A percentile compares a stretch with the other conserved stretches of the same genome.
Evolutionary conservation across 371 early-diverging fungal genomes (phyloP).

Genomic region (Apophysomyces trapeziformis): DNA sequence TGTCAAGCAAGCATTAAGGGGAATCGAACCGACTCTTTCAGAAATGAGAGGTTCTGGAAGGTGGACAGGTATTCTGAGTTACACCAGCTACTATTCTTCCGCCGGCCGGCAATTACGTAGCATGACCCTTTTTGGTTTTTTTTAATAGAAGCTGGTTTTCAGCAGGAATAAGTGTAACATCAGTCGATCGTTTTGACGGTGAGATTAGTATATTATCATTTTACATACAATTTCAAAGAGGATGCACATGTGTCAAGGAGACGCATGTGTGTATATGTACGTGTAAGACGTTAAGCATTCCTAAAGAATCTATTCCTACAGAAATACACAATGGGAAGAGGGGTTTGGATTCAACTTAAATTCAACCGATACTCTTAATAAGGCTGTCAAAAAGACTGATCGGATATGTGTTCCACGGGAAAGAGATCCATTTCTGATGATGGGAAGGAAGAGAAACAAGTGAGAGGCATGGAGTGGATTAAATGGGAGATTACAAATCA

Average conservation of each 20-base stretch:
- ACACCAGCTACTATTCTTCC: not conserved
- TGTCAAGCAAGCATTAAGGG: too few relatives aligned
- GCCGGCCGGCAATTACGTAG: not conserved
- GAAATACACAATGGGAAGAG: not conserved
- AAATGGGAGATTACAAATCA: too few relatives aligned
- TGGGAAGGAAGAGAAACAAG: not conserved
- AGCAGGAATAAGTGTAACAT: conserved; percentile 8
- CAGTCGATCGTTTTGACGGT: conserved; percentile 7
- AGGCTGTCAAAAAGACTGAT: not conserved
- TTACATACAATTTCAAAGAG: not conserved
- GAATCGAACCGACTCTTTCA: too few relatives aligned
- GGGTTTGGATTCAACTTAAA: not conserved
- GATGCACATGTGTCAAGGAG: not conserved
- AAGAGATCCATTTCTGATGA: not conserved
- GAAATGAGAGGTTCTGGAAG: too few relatives aligned
- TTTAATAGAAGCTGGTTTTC: not conserved
- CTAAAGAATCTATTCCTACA: not conserved
- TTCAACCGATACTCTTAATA: not conserved
- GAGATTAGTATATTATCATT: conserved; percentile 6
- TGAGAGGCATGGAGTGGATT: too few relatives aligned
- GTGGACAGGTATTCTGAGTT: not conserved
- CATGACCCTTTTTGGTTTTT: not conserved
- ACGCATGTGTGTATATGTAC: not conserved
- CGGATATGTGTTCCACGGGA: not conserved
- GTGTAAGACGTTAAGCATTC: conserved; percentile 1